Percentiles rank a stretch among this genome's conserved stretches.
Conservation (phyloP, 768 basidiomycete genomes). For the Phaeotremella skinneri region DNA sequence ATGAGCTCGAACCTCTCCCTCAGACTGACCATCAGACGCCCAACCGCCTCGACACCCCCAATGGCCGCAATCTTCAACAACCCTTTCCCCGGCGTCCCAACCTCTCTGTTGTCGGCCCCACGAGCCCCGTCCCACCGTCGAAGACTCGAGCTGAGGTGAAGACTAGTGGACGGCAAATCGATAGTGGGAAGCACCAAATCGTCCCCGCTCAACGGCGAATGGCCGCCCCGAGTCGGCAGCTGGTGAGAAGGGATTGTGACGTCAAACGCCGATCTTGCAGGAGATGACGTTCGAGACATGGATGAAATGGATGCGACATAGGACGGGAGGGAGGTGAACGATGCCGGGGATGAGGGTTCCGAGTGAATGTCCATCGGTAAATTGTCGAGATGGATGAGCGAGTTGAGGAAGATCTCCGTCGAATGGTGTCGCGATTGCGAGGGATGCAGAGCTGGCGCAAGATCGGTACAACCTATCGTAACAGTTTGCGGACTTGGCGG, state of each 20-base stretch:
- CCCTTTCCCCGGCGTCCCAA: conserved; percentile 8
- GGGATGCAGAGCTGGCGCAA: neutral
- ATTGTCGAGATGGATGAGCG: conserved; percentile 3
- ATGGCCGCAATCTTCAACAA: conserved; percentile 12
- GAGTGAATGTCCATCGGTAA: neutral
- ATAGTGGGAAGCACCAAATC: conserved; percentile 39
- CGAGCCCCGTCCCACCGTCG: conserved; percentile 12
- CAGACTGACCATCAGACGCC: conserved; percentile 18
- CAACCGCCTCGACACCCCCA: conserved; percentile 10
- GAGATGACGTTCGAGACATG: conserved; percentile 22
- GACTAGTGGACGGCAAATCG: conserved; percentile 29
- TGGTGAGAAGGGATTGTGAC: neutral
- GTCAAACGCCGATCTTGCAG: conserved; percentile 1
- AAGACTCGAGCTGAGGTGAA: conserved; percentile 28
- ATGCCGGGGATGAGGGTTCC: conserved; percentile 8
- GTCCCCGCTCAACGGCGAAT: conserved; percentile 3
- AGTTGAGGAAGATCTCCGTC: neutral
- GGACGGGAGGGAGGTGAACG: conserved; percentile 2
- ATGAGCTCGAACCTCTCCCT: conserved; percentile 27
- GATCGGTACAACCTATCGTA: neutral
- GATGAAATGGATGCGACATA: conserved; percentile 19
- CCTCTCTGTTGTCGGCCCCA: conserved; percentile 9
- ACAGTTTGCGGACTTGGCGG: conserved; percentile 28
- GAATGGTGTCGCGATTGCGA: neutral
- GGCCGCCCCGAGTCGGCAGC: conserved; percentile 9